Conservation (phyloP, 805 yeast genomes). For the Teunomyces aglyptinius region DNA sequence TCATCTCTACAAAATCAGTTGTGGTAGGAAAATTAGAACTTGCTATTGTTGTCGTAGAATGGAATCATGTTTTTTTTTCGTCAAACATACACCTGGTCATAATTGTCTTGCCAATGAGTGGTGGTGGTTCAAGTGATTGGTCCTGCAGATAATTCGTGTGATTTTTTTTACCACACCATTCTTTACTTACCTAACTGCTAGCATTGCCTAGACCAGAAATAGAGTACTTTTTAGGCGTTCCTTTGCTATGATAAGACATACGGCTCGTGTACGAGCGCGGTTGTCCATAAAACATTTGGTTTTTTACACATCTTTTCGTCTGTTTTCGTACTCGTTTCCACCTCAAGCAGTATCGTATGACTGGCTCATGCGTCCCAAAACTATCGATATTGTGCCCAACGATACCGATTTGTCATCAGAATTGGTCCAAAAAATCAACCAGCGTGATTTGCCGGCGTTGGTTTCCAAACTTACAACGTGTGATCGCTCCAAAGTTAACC, state of each 20-base stretch:
- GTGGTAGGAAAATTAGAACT: too few species aligned
- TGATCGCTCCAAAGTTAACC: slow-evolving; percentile 1
- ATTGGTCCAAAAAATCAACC: neutral
- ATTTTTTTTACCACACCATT: neutral
- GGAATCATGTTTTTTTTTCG: too few species aligned
- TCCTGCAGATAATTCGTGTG: neutral
- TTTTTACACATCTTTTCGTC: neutral
- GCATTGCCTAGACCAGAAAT: neutral
- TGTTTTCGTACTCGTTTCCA: neutral
- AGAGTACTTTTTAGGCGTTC: neutral
- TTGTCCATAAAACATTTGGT: neutral
- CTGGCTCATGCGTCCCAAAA: slow-evolving; percentile 3
- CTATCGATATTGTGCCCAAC: neutral
- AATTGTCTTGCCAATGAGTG: too few species aligned
- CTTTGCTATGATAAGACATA: neutral
- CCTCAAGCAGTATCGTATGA: neutral
- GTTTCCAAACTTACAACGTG: neutral
- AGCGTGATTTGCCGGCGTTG: slow-evolving; percentile 1
- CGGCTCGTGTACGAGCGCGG: neutral
- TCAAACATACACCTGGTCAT: too few species aligned
- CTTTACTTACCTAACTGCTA: neutral
- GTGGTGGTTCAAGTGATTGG: neutral
- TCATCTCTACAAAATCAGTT: too few species aligned
- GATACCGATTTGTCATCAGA: neutral
- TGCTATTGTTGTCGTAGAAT: too few species aligned